These are phyloP conservation scores for Cladosporium velox DNA, from an alignment of 2,329 filamentous ascomycete species.

Conservation along the genomic window DNA sequence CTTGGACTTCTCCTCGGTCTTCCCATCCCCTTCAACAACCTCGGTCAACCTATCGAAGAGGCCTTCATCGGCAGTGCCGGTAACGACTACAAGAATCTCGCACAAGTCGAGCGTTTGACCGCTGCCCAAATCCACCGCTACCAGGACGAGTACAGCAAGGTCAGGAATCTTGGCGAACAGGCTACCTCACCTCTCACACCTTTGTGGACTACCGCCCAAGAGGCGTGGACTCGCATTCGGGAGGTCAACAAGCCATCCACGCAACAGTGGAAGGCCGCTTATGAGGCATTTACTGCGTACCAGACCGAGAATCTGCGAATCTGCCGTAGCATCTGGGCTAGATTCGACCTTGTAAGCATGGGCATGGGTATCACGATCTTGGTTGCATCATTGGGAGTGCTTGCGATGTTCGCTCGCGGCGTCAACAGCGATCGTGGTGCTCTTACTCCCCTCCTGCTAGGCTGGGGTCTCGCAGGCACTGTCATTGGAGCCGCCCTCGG, in stretches of 20 bases:
- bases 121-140: slow-evolving; percentile 88
- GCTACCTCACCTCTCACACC: slow-evolving; percentile 53
- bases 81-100: slow-evolving; percentile 74
- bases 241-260: slow-evolving; percentile 41
- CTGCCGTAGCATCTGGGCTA: slow-evolving; percentile 85
- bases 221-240: slow-evolving; percentile 51
- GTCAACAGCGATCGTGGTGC: slow-evolving; percentile 56
- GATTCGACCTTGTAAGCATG: slow-evolving; percentile 89
- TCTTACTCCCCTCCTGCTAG: slow-evolving; percentile 56
- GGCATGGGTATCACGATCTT: slow-evolving; percentile 73
- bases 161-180: slow-evolving; percentile 66
- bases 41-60: slow-evolving; percentile 90
- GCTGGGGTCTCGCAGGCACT: slow-evolving; percentile 53
- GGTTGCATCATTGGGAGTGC: slow-evolving; percentile 64
- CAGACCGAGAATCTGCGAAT: slow-evolving; percentile 75
- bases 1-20: slow-evolving; percentile 83
- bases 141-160: slow-evolving; percentile 77
- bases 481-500: slow-evolving; percentile 41
- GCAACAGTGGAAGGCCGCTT: slow-evolving; percentile 44
- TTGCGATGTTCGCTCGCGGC: slow-evolving; percentile 71
- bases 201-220: slow-evolving; percentile 63
- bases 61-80: slow-evolving; percentile 75
- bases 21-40: slow-evolving; percentile 93
- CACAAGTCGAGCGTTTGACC: slow-evolving; percentile 72
- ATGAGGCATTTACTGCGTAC: slow-evolving; percentile 67